phyloP scores from a whole-genome alignment of 2,329 filamentous ascomycete species.

The Coniochaeta ligniaria region DNA sequence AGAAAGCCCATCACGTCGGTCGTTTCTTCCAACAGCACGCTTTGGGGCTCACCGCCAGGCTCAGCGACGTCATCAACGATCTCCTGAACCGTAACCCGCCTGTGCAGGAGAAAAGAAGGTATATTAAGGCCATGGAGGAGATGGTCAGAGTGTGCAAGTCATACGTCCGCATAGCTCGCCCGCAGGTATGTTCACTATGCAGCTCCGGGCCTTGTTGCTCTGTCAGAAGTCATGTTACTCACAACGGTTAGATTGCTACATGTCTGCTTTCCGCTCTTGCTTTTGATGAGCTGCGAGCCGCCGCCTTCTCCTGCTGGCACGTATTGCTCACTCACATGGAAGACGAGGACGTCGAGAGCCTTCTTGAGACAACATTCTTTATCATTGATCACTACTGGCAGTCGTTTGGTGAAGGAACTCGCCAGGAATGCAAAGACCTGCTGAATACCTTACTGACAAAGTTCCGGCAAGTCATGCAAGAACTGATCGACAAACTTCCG shows the following conservation, averaged over 20 bases:
- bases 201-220: background rate
- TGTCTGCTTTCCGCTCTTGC: slow-evolving; percentile 80
- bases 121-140: slow-evolving; percentile 77
- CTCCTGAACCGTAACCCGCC: slow-evolving; percentile 42
- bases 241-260: slow-evolving; percentile 64
- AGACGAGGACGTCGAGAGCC: slow-evolving; percentile 68
- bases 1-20: slow-evolving; percentile 50
- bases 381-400: slow-evolving; percentile 78
- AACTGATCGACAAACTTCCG: slow-evolving; percentile 69
- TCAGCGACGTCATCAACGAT: slow-evolving; percentile 75
- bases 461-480: slow-evolving; percentile 52
- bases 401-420: slow-evolving; percentile 53
- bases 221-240: slow-evolving; percentile 11
- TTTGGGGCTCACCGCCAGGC: slow-evolving; percentile 76
- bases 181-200: slow-evolving; percentile 56
- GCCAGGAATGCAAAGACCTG: slow-evolving; percentile 51
- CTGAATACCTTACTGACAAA: slow-evolving; percentile 59
- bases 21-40: slow-evolving; percentile 77
- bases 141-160: slow-evolving; percentile 72
- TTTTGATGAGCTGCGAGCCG: slow-evolving; percentile 64
- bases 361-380: slow-evolving; percentile 86
- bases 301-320: slow-evolving; percentile 79
- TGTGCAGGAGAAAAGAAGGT: slow-evolving; percentile 64
- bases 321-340: slow-evolving; percentile 68
- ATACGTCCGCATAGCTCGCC: slow-evolving; percentile 71